Base-by-base conservation (phyloP, 2,329 filamentous ascomycete genomes). In the Verticillium dahliae region DNA sequence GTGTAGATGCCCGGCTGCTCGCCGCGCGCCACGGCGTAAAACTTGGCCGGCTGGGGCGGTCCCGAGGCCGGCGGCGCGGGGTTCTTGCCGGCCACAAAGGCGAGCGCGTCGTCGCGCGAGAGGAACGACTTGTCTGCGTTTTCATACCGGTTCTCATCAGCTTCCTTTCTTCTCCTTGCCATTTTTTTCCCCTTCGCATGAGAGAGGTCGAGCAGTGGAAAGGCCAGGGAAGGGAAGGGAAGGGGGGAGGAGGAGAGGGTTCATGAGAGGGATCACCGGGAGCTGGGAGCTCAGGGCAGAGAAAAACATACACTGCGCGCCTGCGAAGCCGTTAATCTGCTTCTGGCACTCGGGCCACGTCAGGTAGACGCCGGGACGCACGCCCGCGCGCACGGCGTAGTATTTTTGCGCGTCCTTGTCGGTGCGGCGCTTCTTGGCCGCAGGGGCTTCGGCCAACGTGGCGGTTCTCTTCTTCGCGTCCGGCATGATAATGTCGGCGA, bases 81-180 rank as follows among this genome's bases (percentile, higher is more conserved):
- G 61, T 82, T 81, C 66, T 81, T 82, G 56, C 90, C 90, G 1
- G 82, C 85, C 33, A 91, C 80, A 71, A 91, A 97, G 1, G 85
- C 86, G 69, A 90, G 84, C n/a, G 94, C 94, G 63, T 97, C 92
- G 65, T 87, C 83, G 62, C 82, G 78, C 0, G 83, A 86, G 10
- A 81, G 76, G 71, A 97, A 97, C 1, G 90, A 91, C 77, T 95
- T 94, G 79, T 90, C 91, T 95, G 63, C 33, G 50, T 22, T 7
- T n/a, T 22, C 45, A 18, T 27, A 3, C n/a, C 27, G 27, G 27
- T 4, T 31, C 27, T 11, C 15, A 37, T 61, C 27, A 63, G 59
- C 35, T 41, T n/a, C 15, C 39, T 41, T 41, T 11, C 22, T 6
- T 15, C 14, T 6, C 18, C 13, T 45, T 22, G 22, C 18, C 11